These are phyloP conservation scores for Phaeomoniella chlamydospora DNA, from an alignment of 2,329 filamentous ascomycete species.

Conservation along the genomic window DNA sequence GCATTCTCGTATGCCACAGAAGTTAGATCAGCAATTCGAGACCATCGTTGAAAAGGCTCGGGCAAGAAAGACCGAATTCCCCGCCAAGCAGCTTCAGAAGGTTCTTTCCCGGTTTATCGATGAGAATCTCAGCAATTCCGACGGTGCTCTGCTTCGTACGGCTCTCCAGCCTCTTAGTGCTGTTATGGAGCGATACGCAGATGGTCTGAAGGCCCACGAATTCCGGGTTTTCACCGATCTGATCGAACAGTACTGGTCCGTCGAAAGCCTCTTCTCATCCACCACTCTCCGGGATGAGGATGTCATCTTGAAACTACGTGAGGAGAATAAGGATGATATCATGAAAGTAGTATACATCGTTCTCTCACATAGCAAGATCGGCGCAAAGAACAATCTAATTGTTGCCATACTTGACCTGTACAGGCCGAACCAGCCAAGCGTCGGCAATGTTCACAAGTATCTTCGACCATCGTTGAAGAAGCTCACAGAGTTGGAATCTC, in stretches of 20 bases:
- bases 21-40: constrained; percentile 67
- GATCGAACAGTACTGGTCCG: constrained; percentile 66
- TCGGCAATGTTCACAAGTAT: constrained; percentile 76
- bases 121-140: constrained; percentile 60
- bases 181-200: constrained; percentile 65
- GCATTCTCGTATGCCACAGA: constrained; percentile 94
- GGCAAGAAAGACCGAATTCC: constrained; percentile 71
- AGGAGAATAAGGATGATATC: constrained; percentile 91
- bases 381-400: constrained; percentile 85
- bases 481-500: constrained; percentile 81
- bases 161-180: constrained; percentile 62
- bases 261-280: constrained; percentile 78
- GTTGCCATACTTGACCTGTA: constrained; percentile 88
- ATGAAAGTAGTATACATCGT: constrained; percentile 73
- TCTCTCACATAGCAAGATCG: constrained; percentile 83
- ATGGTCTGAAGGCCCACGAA: constrained; percentile 84
- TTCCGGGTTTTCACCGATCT: constrained; percentile 66
- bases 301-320: constrained; percentile 82
- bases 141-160: constrained; percentile 58
- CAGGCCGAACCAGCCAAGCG: constrained; percentile 81
- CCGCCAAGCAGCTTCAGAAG: constrained; percentile 73
- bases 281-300: constrained; percentile 81
- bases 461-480: constrained; percentile 70
- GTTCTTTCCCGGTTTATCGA: constrained; percentile 78
- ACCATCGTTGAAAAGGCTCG: constrained; percentile 77